These are phyloP conservation scores for Leccinum pachyderme DNA, from an alignment of 1,284 basidiomycete species.

Conservation along the genomic window DNA sequence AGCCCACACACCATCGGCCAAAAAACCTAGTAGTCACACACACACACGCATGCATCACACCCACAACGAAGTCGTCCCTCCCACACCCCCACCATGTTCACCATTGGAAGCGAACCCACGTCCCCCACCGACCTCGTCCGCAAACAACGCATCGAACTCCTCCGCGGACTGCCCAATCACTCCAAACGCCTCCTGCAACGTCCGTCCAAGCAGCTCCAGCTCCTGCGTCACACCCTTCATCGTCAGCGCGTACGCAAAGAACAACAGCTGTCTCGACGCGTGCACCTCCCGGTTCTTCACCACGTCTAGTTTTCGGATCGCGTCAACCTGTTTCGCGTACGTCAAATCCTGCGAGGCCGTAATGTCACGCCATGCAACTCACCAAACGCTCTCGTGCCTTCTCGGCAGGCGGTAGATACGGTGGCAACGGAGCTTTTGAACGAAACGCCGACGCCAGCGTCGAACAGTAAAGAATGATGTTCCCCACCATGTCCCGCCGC, in stretches of 20 bases:
- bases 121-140: slow-evolving; percentile 7
- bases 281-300: slow-evolving; percentile 75
- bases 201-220: slow-evolving; percentile 74
- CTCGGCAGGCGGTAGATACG: slow-evolving; percentile 92
- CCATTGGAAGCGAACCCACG: neutral
- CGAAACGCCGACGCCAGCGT: slow-evolving; percentile 84
- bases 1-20: slow-evolving; percentile 2
- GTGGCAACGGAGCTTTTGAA: slow-evolving; percentile 88
- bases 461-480: slow-evolving; percentile 91
- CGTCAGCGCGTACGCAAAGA: slow-evolving; percentile 90
- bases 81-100: neutral
- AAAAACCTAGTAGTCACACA: slow-evolving; percentile 4
- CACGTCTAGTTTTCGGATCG: slow-evolving; percentile 81
- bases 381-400: slow-evolving; percentile 78
- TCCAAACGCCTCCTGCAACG: slow-evolving; percentile 85
- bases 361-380: slow-evolving; percentile 15
- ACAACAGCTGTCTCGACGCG: slow-evolving; percentile 81
- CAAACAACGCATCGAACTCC: slow-evolving; percentile 70
- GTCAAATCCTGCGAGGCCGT: neutral
- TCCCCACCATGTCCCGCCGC: slow-evolving; percentile 90
- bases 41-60: slow-evolving; percentile 11
- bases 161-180: slow-evolving; percentile 72
- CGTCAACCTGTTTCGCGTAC: slow-evolving; percentile 53
- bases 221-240: slow-evolving; percentile 92
- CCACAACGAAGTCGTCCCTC: slow-evolving; percentile 14